Percentiles rank a stretch among this genome's conserved stretches.
Evolutionary conservation across 2,329 filamentous ascomycete species (phyloP).

Genomic region (Plectosphaerella sp.): DNA sequence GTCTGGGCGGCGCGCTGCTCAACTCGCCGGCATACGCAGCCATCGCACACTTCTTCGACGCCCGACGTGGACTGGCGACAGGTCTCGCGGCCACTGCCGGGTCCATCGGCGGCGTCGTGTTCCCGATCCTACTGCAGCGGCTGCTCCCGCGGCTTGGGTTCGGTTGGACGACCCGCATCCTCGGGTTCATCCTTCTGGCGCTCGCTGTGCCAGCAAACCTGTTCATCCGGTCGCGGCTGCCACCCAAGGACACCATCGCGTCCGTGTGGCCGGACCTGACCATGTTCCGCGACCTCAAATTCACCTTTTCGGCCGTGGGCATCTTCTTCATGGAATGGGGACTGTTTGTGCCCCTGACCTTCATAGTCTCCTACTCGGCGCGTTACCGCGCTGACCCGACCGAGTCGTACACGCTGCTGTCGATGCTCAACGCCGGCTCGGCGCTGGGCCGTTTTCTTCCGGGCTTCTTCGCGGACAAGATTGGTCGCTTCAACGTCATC

Average conservation of each 20-base stretch:
- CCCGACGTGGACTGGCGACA: constrained; percentile 70
- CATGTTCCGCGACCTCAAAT: constrained; percentile 57
- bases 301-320: constrained; percentile 55
- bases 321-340: constrained; percentile 70
- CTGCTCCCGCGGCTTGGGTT: constrained; percentile 44
- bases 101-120: constrained; percentile 64
- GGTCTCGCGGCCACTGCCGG: constrained; percentile 76
- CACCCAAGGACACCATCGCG: constrained; percentile 36
- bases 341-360: constrained; percentile 70
- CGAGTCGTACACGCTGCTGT: constrained; percentile 71
- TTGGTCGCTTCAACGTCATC: constrained; percentile 80
- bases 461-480: constrained; percentile 67
- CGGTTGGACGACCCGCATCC: constrained; percentile 43
- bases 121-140: constrained; percentile 43
- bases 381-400: constrained; percentile 52
- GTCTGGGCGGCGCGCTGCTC: constrained; percentile 68
- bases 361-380: constrained; percentile 68
- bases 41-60: constrained; percentile 74
- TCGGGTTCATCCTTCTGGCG: constrained; percentile 44
- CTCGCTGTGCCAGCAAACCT: constrained; percentile 42
- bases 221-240: constrained; percentile 49
- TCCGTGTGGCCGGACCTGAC: constrained; percentile 52
- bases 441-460: constrained; percentile 73
- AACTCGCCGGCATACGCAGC: constrained; percentile 73
- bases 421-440: constrained; percentile 75